phyloP scores from a whole-genome alignment of 805 yeast genomes.

The Kodamaea jinghongensis region DNA sequence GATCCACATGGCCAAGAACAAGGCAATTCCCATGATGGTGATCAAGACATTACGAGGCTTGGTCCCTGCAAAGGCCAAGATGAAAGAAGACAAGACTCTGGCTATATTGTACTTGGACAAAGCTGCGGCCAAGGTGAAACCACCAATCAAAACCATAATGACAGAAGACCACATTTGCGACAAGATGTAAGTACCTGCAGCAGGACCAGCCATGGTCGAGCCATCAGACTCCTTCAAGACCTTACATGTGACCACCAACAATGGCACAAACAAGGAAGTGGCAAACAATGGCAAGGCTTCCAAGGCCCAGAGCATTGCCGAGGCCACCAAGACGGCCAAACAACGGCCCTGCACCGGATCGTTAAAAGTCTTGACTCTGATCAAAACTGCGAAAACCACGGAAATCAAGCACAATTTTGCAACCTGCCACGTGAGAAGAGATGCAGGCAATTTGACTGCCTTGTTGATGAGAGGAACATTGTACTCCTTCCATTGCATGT shows the following conservation, averaged over 20 bases:
- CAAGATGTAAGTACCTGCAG: conserved; percentile 76
- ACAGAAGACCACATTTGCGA: conserved; percentile 59
- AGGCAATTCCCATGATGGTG: conserved; percentile 81
- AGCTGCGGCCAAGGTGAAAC: conserved; percentile 55
- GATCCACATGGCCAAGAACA: conserved; percentile 91
- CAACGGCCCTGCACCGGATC: conserved; percentile 68
- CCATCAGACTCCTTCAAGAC: conserved; percentile 47
- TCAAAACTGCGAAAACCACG: conserved; percentile 50
- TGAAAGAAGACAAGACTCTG: conserved; percentile 75
- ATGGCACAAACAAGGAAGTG: conserved; percentile 50
- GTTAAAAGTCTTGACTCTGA: conserved; percentile 57
- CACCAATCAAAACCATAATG: conserved; percentile 50
- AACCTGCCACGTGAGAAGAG: conserved; percentile 46
- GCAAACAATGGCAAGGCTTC: conserved; percentile 51
- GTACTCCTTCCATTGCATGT: conserved; percentile 17
- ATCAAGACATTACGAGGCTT: conserved; percentile 74
- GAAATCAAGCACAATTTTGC: conserved; percentile 49
- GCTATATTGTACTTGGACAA: conserved; percentile 88
- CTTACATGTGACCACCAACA: conserved; percentile 44
- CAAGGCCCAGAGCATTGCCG: conserved; percentile 51
- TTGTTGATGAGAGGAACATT: conserved; percentile 19
- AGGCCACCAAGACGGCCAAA: conserved; percentile 61
- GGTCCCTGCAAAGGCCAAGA: conserved; percentile 81
- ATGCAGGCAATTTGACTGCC: conserved; percentile 39
- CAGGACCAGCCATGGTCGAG: conserved; percentile 53